Conservation (phyloP, 352 stramenopile species). For the Phytophthora melonis region DNA sequence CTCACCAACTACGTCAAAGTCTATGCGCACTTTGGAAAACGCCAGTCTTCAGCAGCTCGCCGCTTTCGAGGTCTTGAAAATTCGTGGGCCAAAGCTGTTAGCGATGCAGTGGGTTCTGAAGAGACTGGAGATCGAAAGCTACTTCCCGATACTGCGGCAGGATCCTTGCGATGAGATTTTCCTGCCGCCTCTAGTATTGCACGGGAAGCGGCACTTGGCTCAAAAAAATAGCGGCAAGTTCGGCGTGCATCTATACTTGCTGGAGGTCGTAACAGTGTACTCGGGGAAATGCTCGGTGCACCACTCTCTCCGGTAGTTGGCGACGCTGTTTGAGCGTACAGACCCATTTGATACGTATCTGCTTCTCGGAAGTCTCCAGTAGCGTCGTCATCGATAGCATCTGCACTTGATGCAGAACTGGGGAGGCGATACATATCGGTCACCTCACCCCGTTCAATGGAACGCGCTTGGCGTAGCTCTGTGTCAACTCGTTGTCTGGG, state of each 20-base stretch:
- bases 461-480: neutral
- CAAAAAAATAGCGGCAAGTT: constrained; percentile 1
- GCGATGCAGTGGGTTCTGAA: neutral
- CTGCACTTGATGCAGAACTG: neutral
- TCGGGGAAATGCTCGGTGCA: neutral
- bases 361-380: neutral
- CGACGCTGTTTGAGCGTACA: neutral
- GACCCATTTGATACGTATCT: neutral
- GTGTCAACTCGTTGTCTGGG: neutral
- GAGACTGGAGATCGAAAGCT: neutral
- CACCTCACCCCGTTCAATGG: neutral
- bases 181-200: neutral
- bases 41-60: neutral
- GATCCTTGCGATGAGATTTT: neutral
- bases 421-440: neutral
- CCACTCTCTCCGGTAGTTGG: neutral
- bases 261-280: neutral
- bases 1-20: too few relatives aligned
- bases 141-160: neutral
- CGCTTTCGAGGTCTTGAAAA: neutral
- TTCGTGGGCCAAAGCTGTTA: neutral
- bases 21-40: neutral
- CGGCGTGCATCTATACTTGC: neutral
- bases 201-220: neutral
- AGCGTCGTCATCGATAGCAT: neutral